Conservation (phyloP, 192 early-diverging fungal species). For the Umbelopsis vinacea region DNA sequence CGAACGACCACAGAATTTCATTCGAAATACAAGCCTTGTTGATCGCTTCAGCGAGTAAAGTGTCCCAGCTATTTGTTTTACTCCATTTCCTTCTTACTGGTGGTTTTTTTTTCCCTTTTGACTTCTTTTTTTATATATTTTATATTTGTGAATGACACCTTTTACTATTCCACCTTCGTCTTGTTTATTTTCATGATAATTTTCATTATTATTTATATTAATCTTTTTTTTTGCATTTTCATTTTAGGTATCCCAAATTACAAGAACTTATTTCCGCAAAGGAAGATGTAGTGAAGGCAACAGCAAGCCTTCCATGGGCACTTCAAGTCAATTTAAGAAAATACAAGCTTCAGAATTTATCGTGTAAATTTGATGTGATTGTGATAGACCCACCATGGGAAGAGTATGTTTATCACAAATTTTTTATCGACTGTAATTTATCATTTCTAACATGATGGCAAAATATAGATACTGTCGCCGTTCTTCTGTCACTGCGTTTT, state of each 20-base stretch:
- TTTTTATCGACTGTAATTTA: not conserved
- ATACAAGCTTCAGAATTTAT: constrained; percentile 51
- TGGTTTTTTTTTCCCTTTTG: no score
- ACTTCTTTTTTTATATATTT: no score
- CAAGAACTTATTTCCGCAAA: constrained; percentile 52
- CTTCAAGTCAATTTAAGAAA: constrained; percentile 52
- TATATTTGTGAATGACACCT: no score
- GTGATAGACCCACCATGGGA: constrained; percentile 62
- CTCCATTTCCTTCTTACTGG: no score
- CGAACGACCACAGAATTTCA: constrained; percentile 63
- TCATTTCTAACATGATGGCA: not conserved
- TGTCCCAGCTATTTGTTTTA: not conserved
- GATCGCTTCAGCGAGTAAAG: constrained; percentile 58
- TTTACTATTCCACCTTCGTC: no score
- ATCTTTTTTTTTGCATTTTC: not conserved
- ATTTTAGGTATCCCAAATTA: constrained; percentile 56
- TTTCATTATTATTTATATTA: no score
- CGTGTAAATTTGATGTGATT: constrained; percentile 63
- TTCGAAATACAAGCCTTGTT: constrained; percentile 47
- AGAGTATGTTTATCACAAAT: constrained; percentile 44
- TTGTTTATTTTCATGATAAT: not conserved
- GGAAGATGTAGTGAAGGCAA: constrained; percentile 36
- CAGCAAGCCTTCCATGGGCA: constrained; percentile 52
- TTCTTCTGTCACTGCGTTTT: constrained; percentile 31
- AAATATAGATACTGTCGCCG: constrained; percentile 30